Evolutionary conservation across 805 yeast genomes (phyloP), one percentile per base, ranked within the genome.

Genomic region (Yarrowia sp.): DNA sequence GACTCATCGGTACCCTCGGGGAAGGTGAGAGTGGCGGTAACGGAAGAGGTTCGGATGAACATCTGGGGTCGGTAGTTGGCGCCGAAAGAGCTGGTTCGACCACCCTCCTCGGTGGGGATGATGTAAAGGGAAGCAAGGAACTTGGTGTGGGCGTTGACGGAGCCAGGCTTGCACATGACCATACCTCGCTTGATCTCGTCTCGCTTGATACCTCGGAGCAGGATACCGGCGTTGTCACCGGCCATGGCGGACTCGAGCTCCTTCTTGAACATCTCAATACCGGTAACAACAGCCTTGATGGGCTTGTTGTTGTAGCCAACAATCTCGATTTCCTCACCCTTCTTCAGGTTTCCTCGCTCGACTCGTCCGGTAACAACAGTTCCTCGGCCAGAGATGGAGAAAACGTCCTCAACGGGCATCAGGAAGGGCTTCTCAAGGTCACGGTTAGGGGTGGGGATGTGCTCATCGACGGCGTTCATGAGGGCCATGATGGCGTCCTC

Each of bases 261-360:
- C 85, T 95, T 95, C 87, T 92, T 92, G 87, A 95, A 95, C 98
- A 92, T 93, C 85, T 95, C 99, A 75, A 95, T 91, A 81, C 98
- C 98, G 66, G 99, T 95, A 69, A 92, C 98, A 68, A 89, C 90
- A 72, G 98, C 86, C 87, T 92, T 93, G 79, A 90, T 78, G 70
- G 96, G 93, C 76, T 85, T 85, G 72, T 86, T 86, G 80, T 88
- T 87, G 84, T 82, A 85, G 76, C 99, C 99, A 68, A 95, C 97
- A 77, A 95, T 87, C 84, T 95, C 98, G 73, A 95, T 82, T 83
- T 95, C 98, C 81, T 93, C 98, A 81, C 98, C 98, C 84, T 92
- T 92, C 88, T 90, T 90, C 79, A 95, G 85, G 71, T 86, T 80
- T 81, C 99, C 99, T 83, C 99, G 92, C 84, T 93, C 98, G 72